These are phyloP conservation scores for Sugiyamaella castrensis DNA, from an alignment of 1,139 yeast species.

Conservation along the genomic window DNA sequence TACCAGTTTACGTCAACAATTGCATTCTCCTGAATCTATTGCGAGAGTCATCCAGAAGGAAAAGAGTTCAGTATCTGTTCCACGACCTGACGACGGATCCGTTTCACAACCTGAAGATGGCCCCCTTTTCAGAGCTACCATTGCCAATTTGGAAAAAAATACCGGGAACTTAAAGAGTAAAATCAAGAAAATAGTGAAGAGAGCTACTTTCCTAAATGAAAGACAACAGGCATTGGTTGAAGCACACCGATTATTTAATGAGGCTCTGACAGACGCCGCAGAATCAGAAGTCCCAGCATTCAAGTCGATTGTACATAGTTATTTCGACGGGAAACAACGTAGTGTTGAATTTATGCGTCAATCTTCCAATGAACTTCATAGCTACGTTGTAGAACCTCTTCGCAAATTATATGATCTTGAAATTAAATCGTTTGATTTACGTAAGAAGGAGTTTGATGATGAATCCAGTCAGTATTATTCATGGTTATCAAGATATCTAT, in stretches of 20 bases:
- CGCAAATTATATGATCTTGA: conserved; percentile 42
- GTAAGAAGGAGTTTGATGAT: conserved; percentile 62
- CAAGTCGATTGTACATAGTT: conserved; percentile 34
- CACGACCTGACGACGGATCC: conserved; percentile 34
- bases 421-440: conserved; percentile 41
- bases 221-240: conserved; percentile 38
- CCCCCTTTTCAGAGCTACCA: conserved; percentile 63
- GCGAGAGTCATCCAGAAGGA: conserved; percentile 24
- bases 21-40: conserved; percentile 20
- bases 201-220: conserved; percentile 38
- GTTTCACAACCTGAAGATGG: conserved; percentile 58
- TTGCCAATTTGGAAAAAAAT: conserved; percentile 53
- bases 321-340: conserved; percentile 27
- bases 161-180: conserved; percentile 49
- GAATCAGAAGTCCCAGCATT: conserved; percentile 36
- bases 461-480: conserved; percentile 71
- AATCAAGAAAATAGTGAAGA: conserved; percentile 42
- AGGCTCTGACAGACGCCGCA: conserved; percentile 34
- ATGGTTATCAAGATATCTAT: conserved; percentile 66
- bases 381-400: conserved; percentile 42
- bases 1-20: conserved; percentile 5
- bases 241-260: conserved; percentile 36
- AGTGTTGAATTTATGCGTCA: conserved; percentile 24
- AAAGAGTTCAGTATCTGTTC: conserved; percentile 20
- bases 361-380: conserved; percentile 30